Evolutionary conservation across 805 yeast genomes (phyloP).

Genomic region (Monosporozyma aerobia): DNA sequence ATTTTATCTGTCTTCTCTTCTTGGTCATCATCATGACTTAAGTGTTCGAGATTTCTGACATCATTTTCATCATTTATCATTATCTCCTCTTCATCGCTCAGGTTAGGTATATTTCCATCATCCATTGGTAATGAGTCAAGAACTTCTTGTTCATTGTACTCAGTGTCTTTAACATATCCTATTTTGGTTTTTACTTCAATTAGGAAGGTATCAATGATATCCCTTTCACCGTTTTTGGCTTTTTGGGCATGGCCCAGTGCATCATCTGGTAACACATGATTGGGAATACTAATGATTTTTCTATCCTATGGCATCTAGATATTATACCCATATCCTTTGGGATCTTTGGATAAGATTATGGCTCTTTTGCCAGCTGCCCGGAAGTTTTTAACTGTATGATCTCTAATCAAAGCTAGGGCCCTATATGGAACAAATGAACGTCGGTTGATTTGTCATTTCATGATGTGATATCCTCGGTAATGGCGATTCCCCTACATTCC

Average conservation of each 20-base stretch:
- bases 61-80: background rate
- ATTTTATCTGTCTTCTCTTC: background rate
- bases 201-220: slow-evolving; percentile 1
- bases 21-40: background rate
- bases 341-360: no score
- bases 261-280: background rate
- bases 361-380: background rate
- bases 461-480: background rate
- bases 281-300: background rate
- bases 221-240: background rate
- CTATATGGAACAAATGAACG: slow-evolving; percentile 4
- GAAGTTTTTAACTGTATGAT: background rate
- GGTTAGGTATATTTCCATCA: background rate
- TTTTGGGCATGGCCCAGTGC: background rate
- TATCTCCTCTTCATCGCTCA: no score
- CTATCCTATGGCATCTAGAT: no score
- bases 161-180: background rate
- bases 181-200: background rate
- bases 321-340: no score
- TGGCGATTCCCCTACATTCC: background rate
- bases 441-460: background rate
- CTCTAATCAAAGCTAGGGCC: background rate
- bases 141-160: background rate
- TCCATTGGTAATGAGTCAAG: background rate
- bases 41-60: background rate